Evolutionary conservation across 257 asterid species (phyloP).

Genomic region (Plectranthus barbatus): DNA sequence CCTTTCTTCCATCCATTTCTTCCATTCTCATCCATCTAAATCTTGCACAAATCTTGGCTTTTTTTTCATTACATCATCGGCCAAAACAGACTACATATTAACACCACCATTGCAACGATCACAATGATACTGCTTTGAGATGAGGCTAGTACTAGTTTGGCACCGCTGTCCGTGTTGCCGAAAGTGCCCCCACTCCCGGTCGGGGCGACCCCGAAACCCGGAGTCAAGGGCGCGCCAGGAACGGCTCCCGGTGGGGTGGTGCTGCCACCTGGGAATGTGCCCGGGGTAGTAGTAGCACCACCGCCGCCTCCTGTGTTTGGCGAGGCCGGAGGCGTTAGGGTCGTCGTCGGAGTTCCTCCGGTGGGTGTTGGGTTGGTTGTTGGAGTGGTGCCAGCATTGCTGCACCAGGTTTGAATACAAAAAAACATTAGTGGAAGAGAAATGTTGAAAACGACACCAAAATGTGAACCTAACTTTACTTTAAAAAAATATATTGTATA

Average conservation of each 20-base stretch:
- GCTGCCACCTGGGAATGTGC: conserved; percentile 13
- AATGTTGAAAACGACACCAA: neutral
- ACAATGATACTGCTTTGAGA: conserved; percentile 1
- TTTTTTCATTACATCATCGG: neutral
- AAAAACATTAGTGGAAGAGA: neutral
- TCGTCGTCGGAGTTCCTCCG: conserved; percentile 20
- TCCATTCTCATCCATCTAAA: neutral
- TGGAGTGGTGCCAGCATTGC: conserved; percentile 25
- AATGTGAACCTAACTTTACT: no score
- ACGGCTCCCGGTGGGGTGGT: neutral
- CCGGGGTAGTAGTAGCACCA: neutral
- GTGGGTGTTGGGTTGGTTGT: no score
- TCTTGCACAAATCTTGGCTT: no score
- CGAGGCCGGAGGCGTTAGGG: neutral
- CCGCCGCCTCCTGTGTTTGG: conserved; percentile 11
- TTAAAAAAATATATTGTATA: no score
- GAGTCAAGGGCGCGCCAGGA: conserved; percentile 23
- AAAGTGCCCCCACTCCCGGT: conserved; percentile 33
- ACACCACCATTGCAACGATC: conserved; percentile 7
- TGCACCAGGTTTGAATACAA: neutral
- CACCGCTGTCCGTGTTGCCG: conserved; percentile 12
- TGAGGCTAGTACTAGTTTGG: no score
- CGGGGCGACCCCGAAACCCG: conserved; percentile 40
- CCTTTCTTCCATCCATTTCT: neutral
- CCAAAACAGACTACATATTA: conserved; percentile 16